Evolutionary conservation across 768 basidiomycete species (phyloP).

Genomic region (Pulveroboletus sp.): DNA sequence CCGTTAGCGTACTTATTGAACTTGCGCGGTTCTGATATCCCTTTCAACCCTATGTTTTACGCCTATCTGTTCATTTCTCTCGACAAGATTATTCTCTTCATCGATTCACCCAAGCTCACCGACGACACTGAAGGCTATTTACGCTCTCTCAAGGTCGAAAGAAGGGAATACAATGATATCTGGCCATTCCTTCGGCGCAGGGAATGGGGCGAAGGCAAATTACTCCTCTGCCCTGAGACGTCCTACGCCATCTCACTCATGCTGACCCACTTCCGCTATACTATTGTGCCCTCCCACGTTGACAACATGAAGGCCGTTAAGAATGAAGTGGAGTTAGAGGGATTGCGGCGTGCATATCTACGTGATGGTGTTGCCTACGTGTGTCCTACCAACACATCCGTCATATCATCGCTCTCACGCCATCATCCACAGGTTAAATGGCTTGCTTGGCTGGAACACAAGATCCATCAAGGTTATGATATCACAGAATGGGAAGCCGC

Average conservation of each 20-base stretch:
- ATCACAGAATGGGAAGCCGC: slow-evolving; percentile 94
- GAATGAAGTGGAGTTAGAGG: slow-evolving; percentile 82
- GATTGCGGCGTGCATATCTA: slow-evolving; percentile 79
- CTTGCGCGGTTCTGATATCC: slow-evolving; percentile 85
- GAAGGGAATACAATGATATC: slow-evolving; percentile 70
- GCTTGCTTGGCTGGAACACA: slow-evolving; percentile 88
- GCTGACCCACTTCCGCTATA: slow-evolving; percentile 80
- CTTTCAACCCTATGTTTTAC: slow-evolving; percentile 90
- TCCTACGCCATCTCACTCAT: slow-evolving; percentile 84
- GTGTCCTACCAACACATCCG: slow-evolving; percentile 33
- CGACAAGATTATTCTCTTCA: slow-evolving; percentile 66
- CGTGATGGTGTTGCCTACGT: slow-evolving; percentile 87
- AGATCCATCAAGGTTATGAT: slow-evolving; percentile 70
- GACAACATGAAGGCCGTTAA: slow-evolving; percentile 85
- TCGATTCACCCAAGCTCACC: slow-evolving; percentile 65
- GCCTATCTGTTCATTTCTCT: slow-evolving; percentile 77
- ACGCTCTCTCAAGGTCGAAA: slow-evolving; percentile 51
- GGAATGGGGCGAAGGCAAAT: slow-evolving; percentile 80
- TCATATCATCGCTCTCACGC: slow-evolving; percentile 8
- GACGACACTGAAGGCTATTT: slow-evolving; percentile 60
- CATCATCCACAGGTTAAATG: slow-evolving; percentile 54
- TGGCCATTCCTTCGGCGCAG: slow-evolving; percentile 75
- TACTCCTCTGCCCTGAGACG: slow-evolving; percentile 70
- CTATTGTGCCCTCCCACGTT: slow-evolving; percentile 64
- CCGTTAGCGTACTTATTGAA: slow-evolving; percentile 80